phyloP scores from a whole-genome alignment of 2,329 filamentous ascomycete species.

The Alternaria tenuissima region DNA sequence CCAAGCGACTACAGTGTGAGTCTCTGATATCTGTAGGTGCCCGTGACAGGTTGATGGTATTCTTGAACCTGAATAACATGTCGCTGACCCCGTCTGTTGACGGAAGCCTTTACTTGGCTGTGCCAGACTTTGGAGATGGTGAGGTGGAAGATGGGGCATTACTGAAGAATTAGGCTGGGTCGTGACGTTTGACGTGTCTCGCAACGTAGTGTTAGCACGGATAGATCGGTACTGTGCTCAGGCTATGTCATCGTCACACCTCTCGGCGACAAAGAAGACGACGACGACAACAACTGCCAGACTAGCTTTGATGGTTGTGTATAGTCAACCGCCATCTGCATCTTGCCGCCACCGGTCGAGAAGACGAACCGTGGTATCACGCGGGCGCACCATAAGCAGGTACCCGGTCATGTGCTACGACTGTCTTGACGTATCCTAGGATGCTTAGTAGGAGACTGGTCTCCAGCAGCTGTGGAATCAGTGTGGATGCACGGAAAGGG shows the following conservation, averaged over 20 bases:
- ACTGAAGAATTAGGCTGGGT: neutral
- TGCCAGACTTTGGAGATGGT: neutral
- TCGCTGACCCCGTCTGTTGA: slow-evolving; percentile 2
- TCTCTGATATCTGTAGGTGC: neutral
- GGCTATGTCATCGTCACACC: neutral
- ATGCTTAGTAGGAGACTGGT: neutral
- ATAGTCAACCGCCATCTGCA: neutral
- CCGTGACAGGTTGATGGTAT: neutral
- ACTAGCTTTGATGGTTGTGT: neutral
- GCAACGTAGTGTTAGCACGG: neutral
- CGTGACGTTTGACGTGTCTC: slow-evolving; percentile 1
- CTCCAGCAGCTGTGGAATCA: neutral
- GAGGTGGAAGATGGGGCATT: neutral
- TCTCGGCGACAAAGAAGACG: slow-evolving; percentile 1
- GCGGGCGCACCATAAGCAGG: neutral
- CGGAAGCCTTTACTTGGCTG: neutral
- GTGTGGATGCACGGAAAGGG: slow-evolving; percentile 3
- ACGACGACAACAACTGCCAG: neutral
- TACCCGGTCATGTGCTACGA: neutral
- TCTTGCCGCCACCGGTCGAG: neutral
- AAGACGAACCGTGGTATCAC: neutral
- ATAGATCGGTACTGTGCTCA: slow-evolving; percentile 1
- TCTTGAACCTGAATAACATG: neutral
- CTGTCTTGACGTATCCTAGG: neutral
- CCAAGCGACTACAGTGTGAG: neutral